phyloP scores from a whole-genome alignment of 2,329 filamentous ascomycete species.

The Colletotrichum eremochloae region DNA sequence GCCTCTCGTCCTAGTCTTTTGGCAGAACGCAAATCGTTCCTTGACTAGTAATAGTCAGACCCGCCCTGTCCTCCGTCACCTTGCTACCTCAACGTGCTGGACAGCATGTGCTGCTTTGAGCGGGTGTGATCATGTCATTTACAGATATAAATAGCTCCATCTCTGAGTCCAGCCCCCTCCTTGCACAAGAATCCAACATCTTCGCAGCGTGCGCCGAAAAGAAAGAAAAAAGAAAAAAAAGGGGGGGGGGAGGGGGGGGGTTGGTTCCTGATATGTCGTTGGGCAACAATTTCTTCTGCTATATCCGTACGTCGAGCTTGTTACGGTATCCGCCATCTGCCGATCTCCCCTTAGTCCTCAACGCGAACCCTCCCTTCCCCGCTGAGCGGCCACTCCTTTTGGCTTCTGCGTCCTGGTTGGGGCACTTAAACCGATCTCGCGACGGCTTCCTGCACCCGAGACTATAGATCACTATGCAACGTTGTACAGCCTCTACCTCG shows the following conservation, averaged over 20 bases:
- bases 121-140: neutral
- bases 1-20: conserved; percentile 2
- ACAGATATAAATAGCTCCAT: conserved; percentile 20
- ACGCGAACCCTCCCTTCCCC: neutral
- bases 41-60: conserved; percentile 15
- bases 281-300: too few relatives aligned
- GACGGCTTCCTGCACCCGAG: conserved; percentile 35
- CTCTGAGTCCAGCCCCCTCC: conserved; percentile 5
- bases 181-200: too few relatives aligned
- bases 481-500: conserved; percentile 28
- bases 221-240: too few relatives aligned
- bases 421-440: conserved; percentile 38
- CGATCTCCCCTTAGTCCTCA: conserved; percentile 4
- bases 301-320: too few relatives aligned
- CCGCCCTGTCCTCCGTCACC: conserved; percentile 27
- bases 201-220: too few relatives aligned
- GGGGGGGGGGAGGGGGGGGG: too few relatives aligned
- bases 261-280: too few relatives aligned
- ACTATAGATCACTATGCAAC: conserved; percentile 36
- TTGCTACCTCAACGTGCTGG: conserved; percentile 27
- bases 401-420: conserved; percentile 20
- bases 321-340: conserved; percentile 18
- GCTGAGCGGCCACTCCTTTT: neutral
- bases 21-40: conserved; percentile 21
- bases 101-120: conserved; percentile 13